A percentile compares a stretch with the other conserved stretches of the same genome.
phyloP scores from a whole-genome alignment of 2,329 filamentous ascomycete species.

The Pseudopithomyces chartarum region DNA sequence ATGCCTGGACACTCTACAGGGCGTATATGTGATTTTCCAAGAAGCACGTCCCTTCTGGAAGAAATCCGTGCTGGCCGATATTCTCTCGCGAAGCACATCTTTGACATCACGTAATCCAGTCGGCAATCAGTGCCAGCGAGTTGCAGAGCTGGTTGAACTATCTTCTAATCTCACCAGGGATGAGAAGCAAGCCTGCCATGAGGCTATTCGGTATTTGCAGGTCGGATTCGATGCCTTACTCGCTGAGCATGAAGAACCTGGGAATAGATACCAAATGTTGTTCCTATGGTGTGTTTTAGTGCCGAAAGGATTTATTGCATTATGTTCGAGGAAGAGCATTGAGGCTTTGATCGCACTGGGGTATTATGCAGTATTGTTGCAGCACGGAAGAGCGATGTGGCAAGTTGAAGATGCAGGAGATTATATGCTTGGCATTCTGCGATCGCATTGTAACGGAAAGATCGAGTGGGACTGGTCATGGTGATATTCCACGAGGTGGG shows the following conservation, averaged over 20 bases:
- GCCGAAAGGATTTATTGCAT: slow-evolving; percentile 39
- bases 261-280: slow-evolving; percentile 28
- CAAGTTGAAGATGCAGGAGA: slow-evolving; percentile 25
- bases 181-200: slow-evolving; percentile 29
- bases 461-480: neutral
- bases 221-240: slow-evolving; percentile 25
- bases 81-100: slow-evolving; percentile 21
- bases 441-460: slow-evolving; percentile 47
- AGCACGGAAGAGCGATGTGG: slow-evolving; percentile 34
- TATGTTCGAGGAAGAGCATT: slow-evolving; percentile 43
- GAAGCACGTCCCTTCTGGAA: slow-evolving; percentile 32
- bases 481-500: neutral
- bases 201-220: slow-evolving; percentile 29
- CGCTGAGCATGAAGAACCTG: slow-evolving; percentile 1
- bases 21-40: slow-evolving; percentile 21
- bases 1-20: slow-evolving; percentile 28
- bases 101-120: slow-evolving; percentile 22
- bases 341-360: slow-evolving; percentile 57
- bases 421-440: slow-evolving; percentile 52
- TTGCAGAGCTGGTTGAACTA: slow-evolving; percentile 24
- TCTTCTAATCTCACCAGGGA: slow-evolving; percentile 14
- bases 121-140: slow-evolving; percentile 27
- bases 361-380: slow-evolving; percentile 57
- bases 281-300: slow-evolving; percentile 47
- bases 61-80: slow-evolving; percentile 31